Evolutionary conservation across 129 eudicot species (phyloP), one percentile per base, ranked within the genome.

Genomic region (Deinandra increscens): DNA sequence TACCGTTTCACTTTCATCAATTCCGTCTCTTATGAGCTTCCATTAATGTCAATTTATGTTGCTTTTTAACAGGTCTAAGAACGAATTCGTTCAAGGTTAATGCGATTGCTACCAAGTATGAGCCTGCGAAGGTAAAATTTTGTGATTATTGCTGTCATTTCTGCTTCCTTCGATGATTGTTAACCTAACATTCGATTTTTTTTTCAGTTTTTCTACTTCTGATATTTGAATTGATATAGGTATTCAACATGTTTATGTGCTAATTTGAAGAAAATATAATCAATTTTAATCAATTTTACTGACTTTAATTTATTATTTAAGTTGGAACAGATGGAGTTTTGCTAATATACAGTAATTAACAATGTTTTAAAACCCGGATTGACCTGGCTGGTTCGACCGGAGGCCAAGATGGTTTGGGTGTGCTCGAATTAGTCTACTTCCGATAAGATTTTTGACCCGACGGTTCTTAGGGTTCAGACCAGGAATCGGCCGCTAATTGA

Each of bases 51-150:
- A 1, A 10, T 37, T 50, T 7, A 0, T 17, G 6, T 26, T 41
- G 48, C 15, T 60, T 71, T 66, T 26, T 3, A 38, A 49, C 79
- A 82, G 95, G 81, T 64, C 31, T 80, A 14, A 53, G 66, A 60
- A 78, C 75, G 46, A 83, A 68, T 49, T 69, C 84, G 0, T 39
- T 86, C 56, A 85, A 82, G 79, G 82, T 91, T 49, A 83, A 77
- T 74, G 97, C 97, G 36, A 79, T 88, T 83, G 80, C 90, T 19
- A 78, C 70, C 75, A 82, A 77, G 68, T 74, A 78, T 64, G 97
- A 91, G 38, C 96, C 97, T 34, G 36, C 96, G 7, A 88, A 91
- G 97, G 97, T 91, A 45, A 8, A 20, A 46, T 5, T 64, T 51
- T 56, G 9, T 44, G 9, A 29, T 62, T 60, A 5, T 26, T 29